Conservation (phyloP, 2,329 filamentous ascomycete species). For the Xylariomycetidae sp. region DNA sequence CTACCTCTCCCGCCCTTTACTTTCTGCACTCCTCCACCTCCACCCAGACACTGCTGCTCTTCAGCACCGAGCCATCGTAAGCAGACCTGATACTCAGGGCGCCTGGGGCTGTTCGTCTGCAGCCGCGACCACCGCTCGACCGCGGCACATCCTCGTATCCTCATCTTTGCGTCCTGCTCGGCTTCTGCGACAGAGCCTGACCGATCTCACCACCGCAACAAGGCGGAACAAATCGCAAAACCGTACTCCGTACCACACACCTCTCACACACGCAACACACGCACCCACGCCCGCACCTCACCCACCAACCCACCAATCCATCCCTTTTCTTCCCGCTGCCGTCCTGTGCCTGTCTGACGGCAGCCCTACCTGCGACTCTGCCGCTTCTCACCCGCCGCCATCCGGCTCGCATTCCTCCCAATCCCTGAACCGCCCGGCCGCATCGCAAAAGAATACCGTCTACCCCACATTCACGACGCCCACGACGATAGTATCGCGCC, state of each 20-base stretch:
- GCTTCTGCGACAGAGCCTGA: no score
- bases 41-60: no score
- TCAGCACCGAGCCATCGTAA: no score
- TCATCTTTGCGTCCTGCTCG: no score
- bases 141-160: no score
- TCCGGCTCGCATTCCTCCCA: conserved; percentile 8
- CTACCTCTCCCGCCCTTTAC: no score
- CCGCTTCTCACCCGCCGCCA: conserved; percentile 12
- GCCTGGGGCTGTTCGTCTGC: no score
- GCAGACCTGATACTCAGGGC: no score
- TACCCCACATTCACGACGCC: conserved; percentile 11
- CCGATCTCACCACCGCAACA: no score
- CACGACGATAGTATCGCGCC: conserved; percentile 16
- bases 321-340: conserved; percentile 11
- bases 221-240: no score
- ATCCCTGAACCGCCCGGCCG: conserved; percentile 7
- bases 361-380: conserved; percentile 18
- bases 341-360: conserved; percentile 17
- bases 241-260: conserved; percentile 7
- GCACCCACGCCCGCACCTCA: conserved; percentile 7
- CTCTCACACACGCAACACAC: conserved; percentile 4
- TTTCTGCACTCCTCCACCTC: no score
- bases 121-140: no score
- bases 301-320: conserved; percentile 11
- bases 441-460: conserved; percentile 8